phyloP scores from a whole-genome alignment of 176 grass and related monocot genomes.

The Cenchrus americanus region DNA sequence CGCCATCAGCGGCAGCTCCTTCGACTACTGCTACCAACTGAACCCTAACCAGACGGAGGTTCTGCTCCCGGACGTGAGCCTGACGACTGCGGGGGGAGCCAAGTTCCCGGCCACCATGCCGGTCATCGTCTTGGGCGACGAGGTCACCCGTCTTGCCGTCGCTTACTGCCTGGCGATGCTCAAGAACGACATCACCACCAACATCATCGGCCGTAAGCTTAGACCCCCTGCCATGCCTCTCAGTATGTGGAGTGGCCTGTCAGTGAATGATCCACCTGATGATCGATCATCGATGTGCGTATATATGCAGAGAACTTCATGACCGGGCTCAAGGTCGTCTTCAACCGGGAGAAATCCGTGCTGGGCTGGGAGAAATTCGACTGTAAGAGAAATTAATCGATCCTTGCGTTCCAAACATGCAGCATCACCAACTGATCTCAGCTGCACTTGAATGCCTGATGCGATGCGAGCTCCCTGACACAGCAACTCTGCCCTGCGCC shows the following conservation, averaged over 20 bases:
- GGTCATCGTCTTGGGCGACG: fast-evolving
- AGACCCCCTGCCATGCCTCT: background rate
- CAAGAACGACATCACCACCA: conserved; percentile 35
- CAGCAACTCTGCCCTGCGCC: too few relatives aligned
- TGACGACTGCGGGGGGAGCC: conserved; percentile 55
- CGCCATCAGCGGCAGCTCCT: background rate
- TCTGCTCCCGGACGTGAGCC: background rate
- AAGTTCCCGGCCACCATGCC: conserved; percentile 27
- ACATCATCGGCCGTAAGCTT: conserved; percentile 77
- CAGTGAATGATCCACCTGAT: background rate
- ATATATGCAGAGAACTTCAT: conserved; percentile 72
- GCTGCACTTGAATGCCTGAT: background rate
- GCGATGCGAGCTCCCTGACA: background rate
- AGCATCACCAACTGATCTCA: background rate
- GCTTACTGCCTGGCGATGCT: conserved; percentile 60
- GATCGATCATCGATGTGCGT: background rate
- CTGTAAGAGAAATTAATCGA: conserved; percentile 47
- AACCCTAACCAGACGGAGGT: background rate
- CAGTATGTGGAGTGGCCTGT: background rate
- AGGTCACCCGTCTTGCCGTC: fast-evolving
- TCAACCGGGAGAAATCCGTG: conserved; percentile 57
- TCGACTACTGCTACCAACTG: conserved; percentile 58
- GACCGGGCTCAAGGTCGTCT: conserved; percentile 63
- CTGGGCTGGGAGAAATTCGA: conserved; percentile 68
- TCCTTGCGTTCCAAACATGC: background rate